Base-by-base conservation (phyloP, 176 grass and related monocot genomes). In the Dactylis glomerata region DNA sequence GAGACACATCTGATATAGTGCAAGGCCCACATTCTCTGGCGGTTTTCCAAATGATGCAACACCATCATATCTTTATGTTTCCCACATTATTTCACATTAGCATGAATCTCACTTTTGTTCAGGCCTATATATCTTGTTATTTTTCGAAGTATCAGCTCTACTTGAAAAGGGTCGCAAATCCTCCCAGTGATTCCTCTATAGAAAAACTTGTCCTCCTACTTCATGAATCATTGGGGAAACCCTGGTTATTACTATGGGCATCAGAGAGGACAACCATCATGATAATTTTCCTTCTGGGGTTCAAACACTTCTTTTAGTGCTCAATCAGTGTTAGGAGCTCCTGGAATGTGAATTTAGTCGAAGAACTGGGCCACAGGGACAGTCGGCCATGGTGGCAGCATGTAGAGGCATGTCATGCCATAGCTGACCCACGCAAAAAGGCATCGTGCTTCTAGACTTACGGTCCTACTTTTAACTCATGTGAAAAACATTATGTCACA, bases 81-180 rank as follows among this genome's bases (percentile, higher is more conserved):
- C 24, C 30, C 56, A 6, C 68, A 38, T 58, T 79, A 3, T 72
- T 32, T 49, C 47, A 36, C 36, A 69, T 81, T 50, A 86, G 52
- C 71, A 88, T 73, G 59, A 37, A 76, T 74, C 55, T 55, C 34
- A 81, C 72, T 5, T 27, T 23, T 55, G 2, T 63, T 27, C 10
- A 32, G 63, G 14, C 55, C 49, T n/a, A n/a, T n/a, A n/a, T 70
- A 26, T 83, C 23, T 61, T 83, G 2, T 88, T 63, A 46, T n/a
- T 81, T 91, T 85, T 87, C 94, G 90, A 95, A 95, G 51, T 88
- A 97, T 36, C 54, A 88, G 20, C 33, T 89, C 10, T 86, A 88
- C 58, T 26, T 93, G 47, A 94, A 84, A 31, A 36, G 84, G 26
- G 7, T 16, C 41, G n/a, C n/a, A 31, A 27, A 84, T 74, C 27